Percentiles rank a stretch among this genome's conserved stretches.
These are phyloP conservation scores for Rhodotorula sphaerocarpa DNA, from an alignment of 768 basidiomycete genomes.

Conservation along the genomic window DNA sequence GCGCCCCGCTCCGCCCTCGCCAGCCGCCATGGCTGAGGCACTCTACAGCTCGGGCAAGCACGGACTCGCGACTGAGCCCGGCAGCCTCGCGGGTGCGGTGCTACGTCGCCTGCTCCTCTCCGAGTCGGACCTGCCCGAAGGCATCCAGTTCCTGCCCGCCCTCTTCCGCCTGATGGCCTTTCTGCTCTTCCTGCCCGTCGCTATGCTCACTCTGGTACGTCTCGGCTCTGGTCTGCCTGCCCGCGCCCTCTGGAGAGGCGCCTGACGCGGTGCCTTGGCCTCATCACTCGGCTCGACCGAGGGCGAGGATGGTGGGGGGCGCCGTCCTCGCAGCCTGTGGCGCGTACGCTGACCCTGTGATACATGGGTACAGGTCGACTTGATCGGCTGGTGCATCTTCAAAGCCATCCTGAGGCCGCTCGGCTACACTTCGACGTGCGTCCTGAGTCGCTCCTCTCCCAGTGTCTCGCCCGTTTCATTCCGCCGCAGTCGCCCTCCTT, in stretches of 20 bases:
- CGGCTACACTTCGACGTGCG: constrained; percentile 28
- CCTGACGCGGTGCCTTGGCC: too few species aligned
- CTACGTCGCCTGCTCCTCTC: background rate
- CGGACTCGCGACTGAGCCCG: background rate
- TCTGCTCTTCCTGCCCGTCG: constrained; percentile 19
- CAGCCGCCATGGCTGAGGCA: too few species aligned
- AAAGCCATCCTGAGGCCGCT: constrained; percentile 20
- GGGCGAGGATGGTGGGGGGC: background rate
- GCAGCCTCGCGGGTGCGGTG: background rate
- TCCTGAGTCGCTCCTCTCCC: background rate
- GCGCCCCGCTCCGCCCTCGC: too few species aligned
- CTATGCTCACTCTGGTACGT: constrained; percentile 15
- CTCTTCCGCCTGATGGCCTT: constrained; percentile 20
- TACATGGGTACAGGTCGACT: constrained; percentile 5
- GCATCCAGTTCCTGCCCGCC: constrained; percentile 17
- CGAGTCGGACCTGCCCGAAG: constrained; percentile 5
- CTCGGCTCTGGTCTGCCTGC: background rate
- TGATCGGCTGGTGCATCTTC: constrained; percentile 22
- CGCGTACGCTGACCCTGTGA: background rate
- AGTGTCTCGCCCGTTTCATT: background rate
- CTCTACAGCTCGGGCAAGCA: background rate
- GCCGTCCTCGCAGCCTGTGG: background rate
- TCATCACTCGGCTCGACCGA: background rate
- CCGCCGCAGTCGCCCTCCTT: background rate
- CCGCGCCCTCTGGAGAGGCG: too few species aligned